Conservation (phyloP, 148 eudicot species). For the Rhododendron ovatum region DNA sequence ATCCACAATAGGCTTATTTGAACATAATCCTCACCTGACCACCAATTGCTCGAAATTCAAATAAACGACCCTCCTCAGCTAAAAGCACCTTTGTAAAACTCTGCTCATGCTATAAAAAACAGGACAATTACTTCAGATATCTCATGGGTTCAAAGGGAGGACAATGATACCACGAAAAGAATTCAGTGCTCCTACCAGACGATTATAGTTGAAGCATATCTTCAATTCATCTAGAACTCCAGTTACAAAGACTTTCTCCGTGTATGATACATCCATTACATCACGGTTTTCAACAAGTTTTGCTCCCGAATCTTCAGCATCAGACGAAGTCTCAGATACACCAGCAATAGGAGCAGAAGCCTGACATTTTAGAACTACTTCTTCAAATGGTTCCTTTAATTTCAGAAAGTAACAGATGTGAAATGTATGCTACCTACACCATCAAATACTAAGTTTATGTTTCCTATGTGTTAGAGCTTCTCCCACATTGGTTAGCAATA, state of each 20-base stretch:
- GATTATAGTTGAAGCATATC: constrained; percentile 62
- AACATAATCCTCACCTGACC: constrained; percentile 64
- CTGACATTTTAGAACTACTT: constrained; percentile 28
- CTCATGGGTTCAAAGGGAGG: constrained; percentile 8
- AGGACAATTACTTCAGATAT: background rate
- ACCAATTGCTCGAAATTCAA: constrained; percentile 96
- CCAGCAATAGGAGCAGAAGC: constrained; percentile 71
- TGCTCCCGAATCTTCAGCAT: constrained; percentile 62
- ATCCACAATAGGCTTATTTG: background rate
- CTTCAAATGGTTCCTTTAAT: background rate
- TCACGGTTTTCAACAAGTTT: constrained; percentile 33
- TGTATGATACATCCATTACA: constrained; percentile 29
- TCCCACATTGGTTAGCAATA: too few relatives aligned
- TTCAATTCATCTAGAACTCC: constrained; percentile 89
- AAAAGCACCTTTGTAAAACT: constrained; percentile 67
- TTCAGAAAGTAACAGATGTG: background rate
- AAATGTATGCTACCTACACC: background rate
- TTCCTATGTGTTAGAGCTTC: background rate
- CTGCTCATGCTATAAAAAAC: constrained; percentile 40
- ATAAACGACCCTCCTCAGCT: constrained; percentile 72
- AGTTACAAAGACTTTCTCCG: constrained; percentile 67
- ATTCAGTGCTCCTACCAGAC: constrained; percentile 38
- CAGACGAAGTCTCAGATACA: constrained; percentile 76
- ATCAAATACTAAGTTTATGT: background rate
- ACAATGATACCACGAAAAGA: constrained; percentile 6